phyloP scores from a whole-genome alignment of 2,329 filamentous ascomycete genomes.

The Pleurostoma richardsiae region DNA sequence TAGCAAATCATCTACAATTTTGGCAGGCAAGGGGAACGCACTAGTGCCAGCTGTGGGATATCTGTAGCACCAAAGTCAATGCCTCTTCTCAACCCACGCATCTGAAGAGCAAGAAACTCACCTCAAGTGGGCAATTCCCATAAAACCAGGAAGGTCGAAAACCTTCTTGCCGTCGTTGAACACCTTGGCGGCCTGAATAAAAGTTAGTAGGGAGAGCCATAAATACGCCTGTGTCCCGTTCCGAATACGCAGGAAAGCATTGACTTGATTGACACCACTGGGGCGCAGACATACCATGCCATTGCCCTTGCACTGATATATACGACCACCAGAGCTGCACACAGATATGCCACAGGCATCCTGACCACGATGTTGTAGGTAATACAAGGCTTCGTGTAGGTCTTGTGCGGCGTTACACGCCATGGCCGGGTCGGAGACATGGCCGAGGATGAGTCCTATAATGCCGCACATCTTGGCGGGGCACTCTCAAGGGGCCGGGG shows the following conservation, averaged over 20 bases:
- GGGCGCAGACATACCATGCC: conserved; percentile 49
- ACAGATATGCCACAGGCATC: conserved; percentile 85
- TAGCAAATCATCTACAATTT: not conserved
- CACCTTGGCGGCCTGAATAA: conserved; percentile 52
- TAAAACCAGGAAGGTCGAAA: conserved; percentile 72
- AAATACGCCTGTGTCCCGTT: not conserved
- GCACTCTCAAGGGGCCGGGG: too few species aligned
- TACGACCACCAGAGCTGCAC: conserved; percentile 65
- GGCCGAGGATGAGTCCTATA: conserved; percentile 39
- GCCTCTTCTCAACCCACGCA: too few species aligned
- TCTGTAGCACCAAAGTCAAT: conserved; percentile 1
- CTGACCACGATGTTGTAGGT: conserved; percentile 69
- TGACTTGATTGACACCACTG: not conserved
- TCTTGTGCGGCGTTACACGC: conserved; percentile 37
- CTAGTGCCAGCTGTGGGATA: conserved; percentile 86
- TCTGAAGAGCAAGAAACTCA: too few species aligned
- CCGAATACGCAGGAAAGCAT: too few species aligned
- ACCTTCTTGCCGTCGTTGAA: conserved; percentile 76
- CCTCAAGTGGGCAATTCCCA: conserved; percentile 80
- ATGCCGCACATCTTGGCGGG: conserved; percentile 42
- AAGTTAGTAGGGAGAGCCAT: conserved; percentile 38
- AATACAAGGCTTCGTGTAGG: conserved; percentile 67
- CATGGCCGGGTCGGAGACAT: conserved; percentile 35
- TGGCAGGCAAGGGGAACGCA: conserved; percentile 19
- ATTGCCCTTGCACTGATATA: conserved; percentile 87